Evolutionary conservation across 2,329 filamentous ascomycete genomes (phyloP), one percentile per base, ranked within the genome.

Genomic region (Trichophyton rubrum): DNA sequence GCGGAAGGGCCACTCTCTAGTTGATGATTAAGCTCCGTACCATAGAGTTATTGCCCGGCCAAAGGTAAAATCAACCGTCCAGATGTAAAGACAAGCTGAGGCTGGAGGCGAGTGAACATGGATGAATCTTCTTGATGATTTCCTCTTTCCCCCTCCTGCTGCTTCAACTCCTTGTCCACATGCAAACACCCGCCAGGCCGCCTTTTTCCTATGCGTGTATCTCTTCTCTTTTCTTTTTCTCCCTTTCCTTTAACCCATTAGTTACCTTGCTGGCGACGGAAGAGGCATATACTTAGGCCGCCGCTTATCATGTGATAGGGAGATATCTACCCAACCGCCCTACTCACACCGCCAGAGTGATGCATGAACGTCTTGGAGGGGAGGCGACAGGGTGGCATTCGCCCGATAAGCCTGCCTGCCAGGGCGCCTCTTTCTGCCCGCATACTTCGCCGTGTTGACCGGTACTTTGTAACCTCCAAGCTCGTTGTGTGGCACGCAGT

Each of bases 271-370:
- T 38, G 33, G 33, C 9, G 49, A 20, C 1, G 11, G 49, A 15
- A 13, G 27, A 30, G 27, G 27, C 27, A 30, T 27, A 27, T 30
- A 30, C 27, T 30, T 6, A 30, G n/a, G 49, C 27, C 15, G n/a
- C 45, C 20, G 22, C 22, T 17, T 30, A 30, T 53, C 49, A 53
- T 53, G 49, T 53, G 49, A 53, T n/a, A 24, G 49, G 13, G 49
- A 38, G 20, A 53, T 27, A 53, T 17, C 22, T 33, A 53, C 22
- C 27, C 49, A 53, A 53, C 22, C 49, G 49, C 49, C 49, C 24
- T 53, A 13, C 15, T 27, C 49, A 53, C 49, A 53, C 49, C 49
- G 49, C 49, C 22, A 53, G 49, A 53, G 49, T 53, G 47, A 53
- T 53, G 49, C 49, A 53, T 53, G 49, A n/a, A 53, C 49, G n/a